Evolutionary conservation across 495 filamentous ascomycete genomes (phyloP).

Genomic region (Penicillium macrosclerotiorum): DNA sequence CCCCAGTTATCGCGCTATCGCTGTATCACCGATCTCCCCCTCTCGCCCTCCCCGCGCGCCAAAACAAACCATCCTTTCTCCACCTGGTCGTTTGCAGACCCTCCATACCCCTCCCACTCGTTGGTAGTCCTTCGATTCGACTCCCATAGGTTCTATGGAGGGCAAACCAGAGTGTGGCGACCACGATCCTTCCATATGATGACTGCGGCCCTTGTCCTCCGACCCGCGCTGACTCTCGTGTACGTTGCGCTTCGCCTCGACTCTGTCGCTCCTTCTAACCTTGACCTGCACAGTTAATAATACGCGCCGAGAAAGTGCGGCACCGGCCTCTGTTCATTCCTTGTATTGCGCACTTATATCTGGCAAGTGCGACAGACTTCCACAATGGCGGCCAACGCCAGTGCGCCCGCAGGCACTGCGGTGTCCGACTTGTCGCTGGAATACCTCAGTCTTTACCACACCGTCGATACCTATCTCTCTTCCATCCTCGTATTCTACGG

Average conservation of each 20-base stretch:
- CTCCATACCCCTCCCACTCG: constrained; percentile 5
- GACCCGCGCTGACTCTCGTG: background rate
- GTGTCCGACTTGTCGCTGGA: constrained; percentile 63
- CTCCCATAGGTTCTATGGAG: constrained; percentile 19
- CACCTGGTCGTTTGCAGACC: constrained; percentile 3
- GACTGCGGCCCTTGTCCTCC: constrained; percentile 4
- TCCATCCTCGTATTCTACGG: constrained; percentile 84
- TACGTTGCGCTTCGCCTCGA: constrained; percentile 7
- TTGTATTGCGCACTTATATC: background rate
- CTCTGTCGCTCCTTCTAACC: constrained; percentile 10
- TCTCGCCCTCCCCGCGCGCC: constrained; percentile 21
- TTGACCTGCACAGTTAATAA: too few relatives aligned
- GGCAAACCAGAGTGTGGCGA: constrained; percentile 17
- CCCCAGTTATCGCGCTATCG: constrained; percentile 31
- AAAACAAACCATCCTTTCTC: constrained; percentile 22
- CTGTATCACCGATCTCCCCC: constrained; percentile 11
- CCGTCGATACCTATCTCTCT: constrained; percentile 72
- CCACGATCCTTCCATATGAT: constrained; percentile 8
- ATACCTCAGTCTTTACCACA: constrained; percentile 76
- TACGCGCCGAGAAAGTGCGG: too few relatives aligned
- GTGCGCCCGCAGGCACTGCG: constrained; percentile 22
- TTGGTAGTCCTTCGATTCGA: constrained; percentile 4
- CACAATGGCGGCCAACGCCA: constrained; percentile 37
- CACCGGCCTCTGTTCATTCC: background rate
- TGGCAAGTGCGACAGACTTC: constrained; percentile 17